These are phyloP conservation scores for Hanseniaspora meyeri DNA, from an alignment of 805 yeast genomes.

Conservation along the genomic window DNA sequence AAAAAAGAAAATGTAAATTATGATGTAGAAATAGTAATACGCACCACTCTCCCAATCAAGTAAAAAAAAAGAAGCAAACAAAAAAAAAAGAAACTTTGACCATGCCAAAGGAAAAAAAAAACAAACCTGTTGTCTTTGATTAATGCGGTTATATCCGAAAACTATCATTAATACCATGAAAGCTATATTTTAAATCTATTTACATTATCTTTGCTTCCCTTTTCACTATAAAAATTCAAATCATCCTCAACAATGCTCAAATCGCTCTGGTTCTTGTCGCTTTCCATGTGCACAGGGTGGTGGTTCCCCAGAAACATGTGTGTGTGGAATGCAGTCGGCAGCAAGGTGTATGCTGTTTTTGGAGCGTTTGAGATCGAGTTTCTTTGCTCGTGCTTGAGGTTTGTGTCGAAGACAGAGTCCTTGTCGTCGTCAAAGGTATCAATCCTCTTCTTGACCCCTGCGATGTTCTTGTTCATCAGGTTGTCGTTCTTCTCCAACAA, in stretches of 20 bases:
- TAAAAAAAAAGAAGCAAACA: background rate
- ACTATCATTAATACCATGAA: background rate
- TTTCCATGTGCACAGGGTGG: constrained; percentile 22
- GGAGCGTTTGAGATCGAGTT: constrained; percentile 40
- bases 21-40: too few relatives aligned
- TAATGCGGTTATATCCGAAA: background rate
- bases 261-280: background rate
- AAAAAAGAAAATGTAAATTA: background rate
- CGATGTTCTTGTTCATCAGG: background rate
- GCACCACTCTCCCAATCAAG: too few relatives aligned
- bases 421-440: constrained; percentile 7
- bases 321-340: constrained; percentile 50
- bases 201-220: background rate
- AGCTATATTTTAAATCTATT: background rate
- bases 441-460: background rate
- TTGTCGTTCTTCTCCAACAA: constrained; percentile 1
- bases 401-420: background rate
- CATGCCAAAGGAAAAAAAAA: background rate
- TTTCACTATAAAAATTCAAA: constrained; percentile 11
- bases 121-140: background rate
- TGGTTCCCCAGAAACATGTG: constrained; percentile 49
- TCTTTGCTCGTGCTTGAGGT: background rate
- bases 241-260: constrained; percentile 8
- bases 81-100: background rate
- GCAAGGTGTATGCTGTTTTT: constrained; percentile 43